These are phyloP conservation scores for Funneliformis caledonium DNA, from an alignment of 371 early-diverging fungal genomes.

Conservation along the genomic window DNA sequence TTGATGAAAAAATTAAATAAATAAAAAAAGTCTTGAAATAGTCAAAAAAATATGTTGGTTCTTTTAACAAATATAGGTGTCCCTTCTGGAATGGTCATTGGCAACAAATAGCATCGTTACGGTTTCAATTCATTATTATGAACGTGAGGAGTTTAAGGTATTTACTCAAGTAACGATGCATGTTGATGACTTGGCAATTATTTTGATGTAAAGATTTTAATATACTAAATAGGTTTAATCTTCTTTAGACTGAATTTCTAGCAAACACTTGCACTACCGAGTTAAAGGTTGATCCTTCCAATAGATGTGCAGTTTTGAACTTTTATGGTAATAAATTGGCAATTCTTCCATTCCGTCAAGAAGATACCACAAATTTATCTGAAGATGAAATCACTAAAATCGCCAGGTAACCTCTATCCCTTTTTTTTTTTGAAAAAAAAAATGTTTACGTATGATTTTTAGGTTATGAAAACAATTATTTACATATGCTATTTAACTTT, in stretches of 20 bases:
- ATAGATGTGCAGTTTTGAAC: slow-evolving; percentile 84
- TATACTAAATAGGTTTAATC: not conserved
- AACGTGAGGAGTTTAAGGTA: slow-evolving; percentile 90
- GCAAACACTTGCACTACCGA: slow-evolving; percentile 68
- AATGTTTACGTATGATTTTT: not conserved
- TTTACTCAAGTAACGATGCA: not conserved
- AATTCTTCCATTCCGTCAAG: slow-evolving; percentile 86
- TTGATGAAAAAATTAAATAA: slow-evolving; percentile 13
- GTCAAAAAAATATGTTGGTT: not conserved
- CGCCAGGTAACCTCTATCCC: slow-evolving; percentile 46
- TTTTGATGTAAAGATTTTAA: not conserved
- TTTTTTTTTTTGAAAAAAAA: not conserved
- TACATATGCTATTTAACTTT: not conserved
- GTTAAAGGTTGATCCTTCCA: slow-evolving; percentile 78
- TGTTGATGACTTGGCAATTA: not conserved
- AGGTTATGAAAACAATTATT: not conserved
- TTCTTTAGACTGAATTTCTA: slow-evolving; percentile 62
- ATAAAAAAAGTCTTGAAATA: not conserved
- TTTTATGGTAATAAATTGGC: slow-evolving; percentile 90
- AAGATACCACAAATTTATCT: slow-evolving; percentile 56
- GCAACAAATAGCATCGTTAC: slow-evolving; percentile 81
- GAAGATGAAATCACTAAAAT: slow-evolving; percentile 52
- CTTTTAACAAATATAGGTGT: slow-evolving; percentile 70
- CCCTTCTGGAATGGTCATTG: slow-evolving; percentile 85
- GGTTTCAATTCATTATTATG: slow-evolving; percentile 95